Conservation (phyloP, 495 filamentous ascomycete genomes). For the Penicillium atrosanguineum region DNA sequence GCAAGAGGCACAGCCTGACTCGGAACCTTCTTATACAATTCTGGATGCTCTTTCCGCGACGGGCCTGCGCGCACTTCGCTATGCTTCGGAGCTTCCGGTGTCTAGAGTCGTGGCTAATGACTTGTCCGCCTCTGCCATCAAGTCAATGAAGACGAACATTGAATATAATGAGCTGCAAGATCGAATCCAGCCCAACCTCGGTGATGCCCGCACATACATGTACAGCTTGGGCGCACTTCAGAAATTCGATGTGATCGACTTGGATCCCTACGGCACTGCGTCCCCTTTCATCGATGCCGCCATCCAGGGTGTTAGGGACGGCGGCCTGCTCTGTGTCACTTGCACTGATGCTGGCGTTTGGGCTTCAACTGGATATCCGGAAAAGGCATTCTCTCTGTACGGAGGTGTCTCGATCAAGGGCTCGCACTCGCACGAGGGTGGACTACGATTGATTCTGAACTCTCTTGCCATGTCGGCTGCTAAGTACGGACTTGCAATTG, state of each 20-base stretch:
- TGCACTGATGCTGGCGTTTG: constrained; percentile 95
- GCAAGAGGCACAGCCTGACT: constrained; percentile 3
- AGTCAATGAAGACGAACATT: constrained; percentile 78
- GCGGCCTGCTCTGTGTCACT: constrained; percentile 89
- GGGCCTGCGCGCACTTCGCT: constrained; percentile 86
- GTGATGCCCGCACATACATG: constrained; percentile 90
- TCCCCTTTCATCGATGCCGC: constrained; percentile 89
- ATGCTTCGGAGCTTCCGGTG: constrained; percentile 83
- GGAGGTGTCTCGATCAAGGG: constrained; percentile 86
- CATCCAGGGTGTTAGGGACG: constrained; percentile 77
- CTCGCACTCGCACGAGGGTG: constrained; percentile 80
- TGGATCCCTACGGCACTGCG: constrained; percentile 94
- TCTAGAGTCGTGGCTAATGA: constrained; percentile 89
- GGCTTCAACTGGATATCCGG: constrained; percentile 87
- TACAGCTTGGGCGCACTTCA: constrained; percentile 52
- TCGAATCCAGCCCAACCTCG: constrained; percentile 68
- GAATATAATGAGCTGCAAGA: constrained; percentile 71
- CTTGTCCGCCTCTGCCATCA: constrained; percentile 69
- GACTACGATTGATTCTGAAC: constrained; percentile 80
- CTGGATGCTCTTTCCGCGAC: constrained; percentile 95
- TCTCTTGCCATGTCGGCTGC: constrained; percentile 73
- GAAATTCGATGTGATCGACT: constrained; percentile 87
- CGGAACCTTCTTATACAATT: constrained; percentile 59
- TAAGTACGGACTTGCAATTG: constrained; percentile 84
- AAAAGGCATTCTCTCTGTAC: constrained; percentile 90